These are phyloP conservation scores for Parafenestella ontariensis DNA, from an alignment of 2,329 filamentous ascomycete genomes.

Conservation along the genomic window DNA sequence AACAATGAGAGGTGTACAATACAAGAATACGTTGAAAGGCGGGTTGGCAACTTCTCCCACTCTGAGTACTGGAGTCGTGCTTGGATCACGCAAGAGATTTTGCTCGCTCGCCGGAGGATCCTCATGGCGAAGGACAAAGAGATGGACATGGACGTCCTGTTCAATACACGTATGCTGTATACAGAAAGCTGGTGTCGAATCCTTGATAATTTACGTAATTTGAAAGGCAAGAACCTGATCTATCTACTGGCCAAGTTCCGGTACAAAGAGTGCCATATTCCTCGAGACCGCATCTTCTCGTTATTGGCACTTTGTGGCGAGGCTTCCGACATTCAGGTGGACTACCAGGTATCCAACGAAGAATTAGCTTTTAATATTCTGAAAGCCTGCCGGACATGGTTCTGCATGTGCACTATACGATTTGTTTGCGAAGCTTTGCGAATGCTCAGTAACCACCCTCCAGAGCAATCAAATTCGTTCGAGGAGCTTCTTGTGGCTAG, in stretches of 20 bases:
- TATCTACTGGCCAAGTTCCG: background rate
- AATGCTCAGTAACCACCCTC: too few relatives aligned
- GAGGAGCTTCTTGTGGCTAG: too few relatives aligned
- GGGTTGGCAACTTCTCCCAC: background rate
- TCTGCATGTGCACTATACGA: background rate
- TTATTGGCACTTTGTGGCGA: background rate
- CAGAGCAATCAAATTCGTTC: too few relatives aligned
- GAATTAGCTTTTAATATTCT: background rate
- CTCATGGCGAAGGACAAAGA: background rate
- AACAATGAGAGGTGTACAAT: too few relatives aligned
- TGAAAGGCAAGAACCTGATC: background rate
- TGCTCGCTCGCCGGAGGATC: background rate
- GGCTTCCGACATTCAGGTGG: background rate
- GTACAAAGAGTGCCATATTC: background rate
- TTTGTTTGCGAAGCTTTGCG: too few relatives aligned
- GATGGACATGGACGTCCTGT: background rate
- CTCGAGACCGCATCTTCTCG: background rate
- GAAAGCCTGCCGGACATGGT: background rate
- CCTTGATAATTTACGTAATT: too few relatives aligned
- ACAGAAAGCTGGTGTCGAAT: too few relatives aligned
- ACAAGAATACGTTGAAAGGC: too few relatives aligned
- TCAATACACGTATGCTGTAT: too few relatives aligned
- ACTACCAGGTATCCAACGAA: background rate
- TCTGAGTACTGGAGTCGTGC: constrained; percentile 7
- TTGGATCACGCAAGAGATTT: constrained; percentile 7